Evolutionary conservation across 2,329 filamentous ascomycete species (phyloP), one percentile per base, ranked within the genome.

Genomic region (Diaporthe capsici): DNA sequence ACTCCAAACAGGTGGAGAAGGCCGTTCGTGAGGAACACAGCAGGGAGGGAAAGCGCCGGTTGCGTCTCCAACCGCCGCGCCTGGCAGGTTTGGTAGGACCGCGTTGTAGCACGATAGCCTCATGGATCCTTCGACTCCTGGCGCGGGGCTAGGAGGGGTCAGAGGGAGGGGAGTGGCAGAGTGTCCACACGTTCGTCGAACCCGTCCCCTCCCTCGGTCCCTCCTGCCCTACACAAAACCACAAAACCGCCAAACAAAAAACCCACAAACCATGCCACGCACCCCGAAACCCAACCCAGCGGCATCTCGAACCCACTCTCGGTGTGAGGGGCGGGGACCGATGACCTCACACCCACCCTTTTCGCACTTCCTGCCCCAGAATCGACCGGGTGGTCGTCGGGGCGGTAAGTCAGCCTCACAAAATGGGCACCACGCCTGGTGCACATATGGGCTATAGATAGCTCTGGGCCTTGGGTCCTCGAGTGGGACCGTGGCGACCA

Each of bases 371-470:
- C 47, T 42, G 65, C 47, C 63, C 47, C 31, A 39, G 31, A 34
- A 17, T 20, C 31, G 34, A 39, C 37, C 31, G 31, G 47, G 25
- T 53, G 65, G 39, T 53, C 65, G 34, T 39, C 65, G 47, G 47
- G 65, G 65, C 65, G 47, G 47, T 68, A 68, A 68, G 65, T 68
- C 31, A 68, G 65, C 47, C 65, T 68, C 65, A 53, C 31, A 49
- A 53, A 53, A 53, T n/a, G 28, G 47, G 9, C 34, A 25, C 12
- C 39, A 20, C 51, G 25, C 25, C 28, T 20, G 28, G 17, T 10
- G 28, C 51, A 57, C 28, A 31, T 63, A n/a, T 63, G n/a, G 28
- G 63, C 63, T 51, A 68, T 51, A 51, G 47, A 68, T 68, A 68
- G 65, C 61, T 28, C 42, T 37, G 28, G 34, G 20, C 20, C 31